Evolutionary conservation across 2,329 filamentous ascomycete species (phyloP), one percentile per base, ranked within the genome.

Genomic region (Talaromyces albobiverticillius): DNA sequence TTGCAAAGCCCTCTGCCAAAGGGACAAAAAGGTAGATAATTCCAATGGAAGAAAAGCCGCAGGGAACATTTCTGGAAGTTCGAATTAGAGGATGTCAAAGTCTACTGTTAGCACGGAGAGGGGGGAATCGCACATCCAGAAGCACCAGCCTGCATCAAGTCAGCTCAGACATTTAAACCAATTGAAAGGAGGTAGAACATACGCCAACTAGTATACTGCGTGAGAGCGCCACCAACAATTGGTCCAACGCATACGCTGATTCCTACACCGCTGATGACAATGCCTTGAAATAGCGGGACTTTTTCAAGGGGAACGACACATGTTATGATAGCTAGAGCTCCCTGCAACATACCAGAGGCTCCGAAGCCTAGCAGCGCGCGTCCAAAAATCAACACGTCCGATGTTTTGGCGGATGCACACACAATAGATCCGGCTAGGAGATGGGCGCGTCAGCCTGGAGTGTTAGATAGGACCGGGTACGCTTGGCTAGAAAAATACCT

Each of bases 161-260:
- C 22, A 45, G 22, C 13, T 45, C 41, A 26, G 14, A 29, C 13
- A 26, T 29, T 7, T 18, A 6, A 16, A 45, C 41, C 13, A 16
- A 10, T 14, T 18, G 20, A 16, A 29, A 29, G 26, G 31, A 14
- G 22, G 2, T 11, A 16, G 18, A 26, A 45, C 25, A n/a, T 46
- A 46, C 42, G 23, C 74, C 76, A 76, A 23, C 70, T 69, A 10
- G 76, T 60, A 34, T 72, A 62, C 56, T 75, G 68, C 22, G 75
- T 75, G 59, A 76, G 75, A 42, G 70, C 70, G 49, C 74, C 73
- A 50, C 72, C 74, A 62, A 77, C 54, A 46, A 80, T 66, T n/a
- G 77, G 77, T 14, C 78, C 78, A 18, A 75, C 14, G 5, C 42
- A 45, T 25, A 45, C 29, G 13, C 22, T 46, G 25, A 46, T 25